Evolutionary conservation across 2,329 filamentous ascomycete genomes (phyloP), one percentile per base, ranked within the genome.

Genomic region (Pseudofabraea citricarpa): DNA sequence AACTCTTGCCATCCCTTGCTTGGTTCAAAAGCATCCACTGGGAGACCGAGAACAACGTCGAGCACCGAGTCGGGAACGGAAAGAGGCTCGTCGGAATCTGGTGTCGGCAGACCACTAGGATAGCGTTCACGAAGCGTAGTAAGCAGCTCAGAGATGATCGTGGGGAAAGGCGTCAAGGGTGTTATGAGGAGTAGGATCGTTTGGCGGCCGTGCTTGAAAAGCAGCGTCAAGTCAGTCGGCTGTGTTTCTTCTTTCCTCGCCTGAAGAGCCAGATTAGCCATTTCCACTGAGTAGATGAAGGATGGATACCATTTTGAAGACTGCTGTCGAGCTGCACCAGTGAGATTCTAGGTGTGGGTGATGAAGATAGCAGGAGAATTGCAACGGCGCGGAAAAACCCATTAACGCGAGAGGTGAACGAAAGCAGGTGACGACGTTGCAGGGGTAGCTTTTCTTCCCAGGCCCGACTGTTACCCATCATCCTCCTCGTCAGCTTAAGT

Each of bases 121-220:
- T 80, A 82, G 21, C 77, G 67, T 35, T 81, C 77, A 21, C 59
- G 68, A 5, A 90, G 65, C 9, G 79, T 66, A 1, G 68, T 63
- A 15, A 86, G 64, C 2, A 90, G 74, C 16, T 79, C 72, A 15
- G 69, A 54, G 44, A 79, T 79, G 46, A 86, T 67, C 1, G 69
- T 63, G 13, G 70, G 64, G 56, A 88, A 78, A 9, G 79, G 64
- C 29, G 74, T 72, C 12, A 74, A 66, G 5, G 79, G 67, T 29
- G 79, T 73, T 36, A 84, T 72, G 49, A 85, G 81, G 45, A 90
- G 70, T 55, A 86, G 78, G 51, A 89, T 71, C 4, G 84, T 90
- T 55, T 81, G 77, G 45, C 79, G 78, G 58, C 84, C 81, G 60
- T 85, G 75, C 63, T 88, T 89, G 67, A 90, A 81, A 47, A 82